These are phyloP conservation scores for Colletotrichum siamense DNA, from an alignment of 2,329 filamentous ascomycete species.

Conservation along the genomic window DNA sequence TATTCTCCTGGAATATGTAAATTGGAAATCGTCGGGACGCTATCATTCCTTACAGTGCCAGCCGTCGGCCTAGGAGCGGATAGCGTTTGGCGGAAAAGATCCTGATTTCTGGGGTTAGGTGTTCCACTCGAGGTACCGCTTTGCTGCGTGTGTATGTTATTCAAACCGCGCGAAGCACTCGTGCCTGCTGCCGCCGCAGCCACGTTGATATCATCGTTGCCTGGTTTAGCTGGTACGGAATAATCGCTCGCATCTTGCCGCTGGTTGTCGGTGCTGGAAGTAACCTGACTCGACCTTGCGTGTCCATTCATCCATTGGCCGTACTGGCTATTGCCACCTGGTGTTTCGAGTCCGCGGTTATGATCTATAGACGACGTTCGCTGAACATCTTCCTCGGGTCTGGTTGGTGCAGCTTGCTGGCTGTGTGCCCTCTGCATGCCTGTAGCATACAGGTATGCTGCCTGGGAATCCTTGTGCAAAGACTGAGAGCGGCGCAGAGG, in stretches of 20 bases:
- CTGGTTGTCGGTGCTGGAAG: background rate
- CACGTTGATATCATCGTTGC: background rate
- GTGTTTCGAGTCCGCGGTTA: constrained; percentile 1
- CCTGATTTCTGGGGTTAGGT: background rate
- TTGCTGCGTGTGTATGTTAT: background rate
- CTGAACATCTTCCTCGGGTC: background rate
- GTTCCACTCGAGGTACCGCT: background rate
- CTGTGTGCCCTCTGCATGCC: constrained; percentile 5
- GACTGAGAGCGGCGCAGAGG: constrained; percentile 33
- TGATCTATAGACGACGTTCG: background rate
- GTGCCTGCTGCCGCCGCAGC: background rate
- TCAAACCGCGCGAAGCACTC: background rate
- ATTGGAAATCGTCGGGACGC: constrained; percentile 64
- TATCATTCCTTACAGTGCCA: constrained; percentile 39
- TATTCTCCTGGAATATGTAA: constrained; percentile 75
- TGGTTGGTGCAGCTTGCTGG: background rate
- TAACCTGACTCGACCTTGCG: background rate
- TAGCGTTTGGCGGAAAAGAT: background rate
- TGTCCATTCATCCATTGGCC: constrained; percentile 17
- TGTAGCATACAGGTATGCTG: background rate
- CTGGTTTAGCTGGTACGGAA: background rate
- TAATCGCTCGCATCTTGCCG: background rate
- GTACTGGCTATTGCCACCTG: constrained; percentile 19
- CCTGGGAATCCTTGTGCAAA: background rate
- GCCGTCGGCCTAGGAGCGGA: constrained; percentile 29